Percentiles rank a stretch among this genome's conserved stretches.
These are phyloP conservation scores for Suillus clintonianus DNA, from an alignment of 768 basidiomycete genomes.

Conservation along the genomic window DNA sequence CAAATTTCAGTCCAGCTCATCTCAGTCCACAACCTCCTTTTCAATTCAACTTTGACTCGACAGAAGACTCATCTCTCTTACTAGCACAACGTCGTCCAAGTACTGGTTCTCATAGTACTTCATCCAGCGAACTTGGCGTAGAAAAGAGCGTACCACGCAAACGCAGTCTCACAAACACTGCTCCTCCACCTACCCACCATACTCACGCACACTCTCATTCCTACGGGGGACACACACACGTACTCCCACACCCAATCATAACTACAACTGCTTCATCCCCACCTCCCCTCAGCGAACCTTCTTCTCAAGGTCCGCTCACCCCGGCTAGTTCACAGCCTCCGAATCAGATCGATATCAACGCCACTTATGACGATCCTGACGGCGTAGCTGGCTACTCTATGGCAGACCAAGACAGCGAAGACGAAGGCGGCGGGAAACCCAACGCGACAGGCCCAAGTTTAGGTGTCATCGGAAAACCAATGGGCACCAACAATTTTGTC, in stretches of 20 bases:
- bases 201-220: constrained; percentile 29
- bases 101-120: constrained; percentile 38
- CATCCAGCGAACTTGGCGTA: constrained; percentile 48
- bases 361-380: constrained; percentile 62
- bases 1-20: constrained; percentile 42
- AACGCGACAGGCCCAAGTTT: constrained; percentile 39
- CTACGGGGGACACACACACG: constrained; percentile 12
- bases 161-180: constrained; percentile 57
- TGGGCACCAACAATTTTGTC: constrained; percentile 79
- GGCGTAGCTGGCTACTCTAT: constrained; percentile 36
- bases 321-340: constrained; percentile 16
- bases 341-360: constrained; percentile 30
- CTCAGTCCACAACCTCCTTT: constrained; percentile 44
- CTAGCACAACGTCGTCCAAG: constrained; percentile 38
- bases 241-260: constrained; percentile 31
- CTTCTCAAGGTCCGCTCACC: constrained; percentile 25
- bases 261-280: constrained; percentile 33
- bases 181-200: constrained; percentile 20
- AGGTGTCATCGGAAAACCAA: constrained; percentile 64
- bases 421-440: constrained; percentile 14
- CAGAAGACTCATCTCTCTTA: constrained; percentile 27
- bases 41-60: constrained; percentile 53
- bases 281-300: constrained; percentile 22
- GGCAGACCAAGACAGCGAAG: constrained; percentile 16
- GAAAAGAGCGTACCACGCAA: constrained; percentile 64